Base-by-base conservation (phyloP, 352 stramenopile genomes). In the Phytophthora citrophthora region DNA sequence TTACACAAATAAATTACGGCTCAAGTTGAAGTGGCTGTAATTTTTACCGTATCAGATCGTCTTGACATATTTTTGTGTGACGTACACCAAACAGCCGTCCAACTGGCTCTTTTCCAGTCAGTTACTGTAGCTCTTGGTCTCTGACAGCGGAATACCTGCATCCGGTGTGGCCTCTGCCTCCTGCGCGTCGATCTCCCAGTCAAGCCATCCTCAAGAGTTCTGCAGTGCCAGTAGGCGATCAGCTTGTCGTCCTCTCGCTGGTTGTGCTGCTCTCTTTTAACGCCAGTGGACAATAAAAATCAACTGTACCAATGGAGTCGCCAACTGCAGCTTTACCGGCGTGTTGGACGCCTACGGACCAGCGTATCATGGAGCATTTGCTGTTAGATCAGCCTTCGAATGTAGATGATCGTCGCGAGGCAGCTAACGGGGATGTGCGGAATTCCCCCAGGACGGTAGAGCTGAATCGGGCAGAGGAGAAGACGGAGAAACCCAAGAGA, bases 311-410 rank as follows among this genome's bases (percentile, higher is more conserved):
- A 8, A 34, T 34, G 29, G 29, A 34, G 29, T 34, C 29, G 29
- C 15, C n/a, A 38, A 48, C 48, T 18, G 26, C 23, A 11, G 63
- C 58, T 11, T 41, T 81, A 15, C 72, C 64, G 4, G 47, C 34
- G 27, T 64, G 29, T 36, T 88, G 78, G 78, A 83, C 76, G 45
- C 59, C 70, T n/a, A 80, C 66, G 15, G 78, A 88, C 60, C 78
- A 88, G 43, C 68, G 70, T 45, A 85, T 88, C 64, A 85, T 88
- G 64, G 78, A 88, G 64, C 65, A 81, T 40, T 67, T 88, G 47
- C 63, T 88, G 52, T 61, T 82, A 36, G 61, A 72, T 12, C 47
- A 65, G 43, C 9, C 29, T 12, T 64, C 48, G 32, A 51, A 73
- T 48, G 47, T 40, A 1, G 56, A 66, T 24, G 41, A 72, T 12